Conservation (phyloP, 495 filamentous ascomycete species). For the Amphirosellinia nigrospora region DNA sequence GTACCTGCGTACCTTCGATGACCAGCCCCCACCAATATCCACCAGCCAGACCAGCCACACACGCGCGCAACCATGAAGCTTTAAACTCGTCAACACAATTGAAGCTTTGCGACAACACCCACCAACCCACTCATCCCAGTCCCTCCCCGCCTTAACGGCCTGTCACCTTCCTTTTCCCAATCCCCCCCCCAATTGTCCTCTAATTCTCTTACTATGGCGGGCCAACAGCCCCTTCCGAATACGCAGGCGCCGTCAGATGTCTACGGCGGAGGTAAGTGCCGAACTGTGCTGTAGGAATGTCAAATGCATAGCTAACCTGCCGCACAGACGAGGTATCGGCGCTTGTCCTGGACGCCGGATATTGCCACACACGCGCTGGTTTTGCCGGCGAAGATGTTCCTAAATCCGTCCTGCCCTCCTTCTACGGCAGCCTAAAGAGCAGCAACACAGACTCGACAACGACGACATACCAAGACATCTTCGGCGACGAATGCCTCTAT, state of each 20-base stretch:
- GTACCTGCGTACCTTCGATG: not conserved
- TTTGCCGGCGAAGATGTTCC: slow-evolving; percentile 98
- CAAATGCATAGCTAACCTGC: slow-evolving; percentile 27
- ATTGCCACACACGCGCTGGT: slow-evolving; percentile 86
- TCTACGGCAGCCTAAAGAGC: slow-evolving; percentile 68
- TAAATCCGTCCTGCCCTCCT: slow-evolving; percentile 88
- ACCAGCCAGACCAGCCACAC: slow-evolving; percentile 1
- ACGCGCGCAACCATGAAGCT: slow-evolving; percentile 7
- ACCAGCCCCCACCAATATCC: not conserved
- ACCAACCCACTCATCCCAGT: not conserved
- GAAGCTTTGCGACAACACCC: slow-evolving; percentile 4
- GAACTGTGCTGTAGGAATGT: slow-evolving; percentile 22
- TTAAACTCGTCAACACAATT: not conserved
- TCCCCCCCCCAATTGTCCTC: not conserved
- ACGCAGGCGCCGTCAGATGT: slow-evolving; percentile 65
- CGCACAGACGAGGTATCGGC: slow-evolving; percentile 89
- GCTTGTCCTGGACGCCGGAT: slow-evolving; percentile 94
- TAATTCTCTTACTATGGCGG: slow-evolving; percentile 28
- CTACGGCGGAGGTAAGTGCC: slow-evolving; percentile 79
- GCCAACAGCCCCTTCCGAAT: slow-evolving; percentile 39
- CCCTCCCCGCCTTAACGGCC: not conserved
- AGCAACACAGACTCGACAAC: slow-evolving; percentile 56
- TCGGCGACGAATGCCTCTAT: slow-evolving; percentile 84
- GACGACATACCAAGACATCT: slow-evolving; percentile 66
- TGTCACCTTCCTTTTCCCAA: not conserved